Base-by-base conservation (phyloP, 805 yeast species). In the Ogataea naganishii region DNA sequence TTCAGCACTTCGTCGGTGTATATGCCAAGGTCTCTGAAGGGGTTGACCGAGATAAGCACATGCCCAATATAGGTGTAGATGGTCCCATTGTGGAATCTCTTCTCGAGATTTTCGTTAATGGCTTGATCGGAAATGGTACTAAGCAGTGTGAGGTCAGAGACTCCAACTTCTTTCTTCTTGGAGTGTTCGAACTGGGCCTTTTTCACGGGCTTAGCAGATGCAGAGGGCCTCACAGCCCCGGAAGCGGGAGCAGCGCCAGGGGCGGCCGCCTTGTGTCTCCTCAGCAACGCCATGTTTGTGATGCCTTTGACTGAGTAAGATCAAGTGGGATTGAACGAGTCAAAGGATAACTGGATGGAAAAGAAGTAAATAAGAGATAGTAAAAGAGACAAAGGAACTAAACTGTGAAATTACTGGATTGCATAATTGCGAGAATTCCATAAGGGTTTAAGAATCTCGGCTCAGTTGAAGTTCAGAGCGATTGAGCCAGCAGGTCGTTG, bases 161-260 rank as follows among this genome's bases (percentile, higher is more conserved):
- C 96, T 31, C 99, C 99, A n/a, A 92, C 97, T 57, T 92, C 97
- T 54, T 86, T 84, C 68, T 84, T 84, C 61, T 86, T 86, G 31
- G 75, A 62, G 20, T 80, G 58, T 44, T 92, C 97, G 52, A 86
- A 92, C 29, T 85, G 80, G 10, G 96, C 96, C 63, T 89, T 89
- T 50, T 82, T 75, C 33, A 82, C 76, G 23, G 61, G n/a, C n/a
- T n/a, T n/a, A n/a, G 50, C 53, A 10, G 45, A 46, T 18, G 34
- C 7, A 9, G 25, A 24, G 9, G 26, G 13, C 6, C 20, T n/a
- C 9, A 25, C 31, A 22, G 14, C 24, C 5, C 20, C 19, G 11
- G 42, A 62, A 6, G 24, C 23, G n/a, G 31, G 26, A 14, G 31
- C 23, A 18, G 26, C 22, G 7, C n/a, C n/a, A 77, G 14, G 71